Base-by-base conservation (phyloP, 441 rosid genomes). In the Dalechampia spathulata region DNA sequence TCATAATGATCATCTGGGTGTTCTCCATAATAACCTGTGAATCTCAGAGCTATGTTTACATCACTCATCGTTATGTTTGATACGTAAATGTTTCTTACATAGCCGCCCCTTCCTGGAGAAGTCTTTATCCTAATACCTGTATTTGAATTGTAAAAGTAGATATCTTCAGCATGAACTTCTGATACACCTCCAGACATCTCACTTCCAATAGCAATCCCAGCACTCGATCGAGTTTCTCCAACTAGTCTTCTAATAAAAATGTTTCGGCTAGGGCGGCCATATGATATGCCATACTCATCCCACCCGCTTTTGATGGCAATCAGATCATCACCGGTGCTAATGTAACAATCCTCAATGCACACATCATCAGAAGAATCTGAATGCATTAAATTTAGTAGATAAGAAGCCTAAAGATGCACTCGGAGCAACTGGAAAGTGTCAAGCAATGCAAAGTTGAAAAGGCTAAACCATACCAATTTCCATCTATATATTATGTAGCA, bases 141-240 rank as follows among this genome's bases (percentile, higher is more conserved):
- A 0, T 95, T 97, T 0, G 92, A 82, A 67, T 92, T 75, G 96
- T 97, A 92, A 12, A 92, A 68, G 65, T 79, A 85, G 70, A 92
- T 55, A 57, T 82, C 85, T 67, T 92, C 84, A 1, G 86, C 54
- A 0, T 75, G 83, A 50, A 89, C 59, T 53, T 92, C 83, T 48
- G 64, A 83, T 20, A 89, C 76, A 44, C 99, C 99, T 62, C 97
- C 97, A 15, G 97, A 89, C 97, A 92, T 92, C 74, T 92, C 97
- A 22, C 97, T 92, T 19, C 99, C 99, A 12, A 92, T 82, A 41
- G 97, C 99, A 53, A 92, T 68, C 21, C 97, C 99, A 7, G 99
- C 89, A 32, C 99, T 86, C 52, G 95, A 86, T 6, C 90, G 87
- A 14, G 99, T 89, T 20, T 96, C 89, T 58, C 99, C 99, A 0